phyloP scores from a whole-genome alignment of 140 eudicot species.

The Bidens hawaiensis region DNA sequence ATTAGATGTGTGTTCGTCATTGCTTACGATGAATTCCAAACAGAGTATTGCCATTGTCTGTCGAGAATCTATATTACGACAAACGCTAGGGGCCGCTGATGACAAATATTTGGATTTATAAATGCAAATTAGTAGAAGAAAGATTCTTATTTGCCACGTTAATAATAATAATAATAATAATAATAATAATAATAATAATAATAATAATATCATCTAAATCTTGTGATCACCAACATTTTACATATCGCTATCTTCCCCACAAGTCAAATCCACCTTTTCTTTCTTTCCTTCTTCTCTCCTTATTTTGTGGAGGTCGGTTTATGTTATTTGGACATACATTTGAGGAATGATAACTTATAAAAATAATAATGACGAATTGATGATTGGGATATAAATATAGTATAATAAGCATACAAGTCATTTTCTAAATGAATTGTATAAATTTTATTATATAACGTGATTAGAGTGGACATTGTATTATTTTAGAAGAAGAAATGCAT shows the following conservation, averaged over 20 bases:
- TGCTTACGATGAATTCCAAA: constrained; percentile 27
- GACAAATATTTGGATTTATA: background rate
- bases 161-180: too few species aligned
- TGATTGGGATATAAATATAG: too few species aligned
- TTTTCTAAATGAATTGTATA: too few species aligned
- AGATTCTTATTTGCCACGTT: constrained; percentile 5
- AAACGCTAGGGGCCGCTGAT: constrained; percentile 3
- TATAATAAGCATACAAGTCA: too few species aligned
- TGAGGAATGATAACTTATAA: too few species aligned
- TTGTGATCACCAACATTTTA: background rate
- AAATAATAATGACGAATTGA: too few species aligned
- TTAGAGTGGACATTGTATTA: too few species aligned
- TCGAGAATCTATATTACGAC: constrained; percentile 14
- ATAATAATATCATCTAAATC: background rate
- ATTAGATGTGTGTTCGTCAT: constrained; percentile 26
- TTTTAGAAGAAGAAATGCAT: too few species aligned
- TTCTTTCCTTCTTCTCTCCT: constrained; percentile 29
- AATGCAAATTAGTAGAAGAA: background rate
- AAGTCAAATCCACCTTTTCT: constrained; percentile 12
- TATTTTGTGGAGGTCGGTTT: constrained; percentile 16
- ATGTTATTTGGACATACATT: background rate
- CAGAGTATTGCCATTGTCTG: constrained; percentile 7
- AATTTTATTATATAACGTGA: too few species aligned
- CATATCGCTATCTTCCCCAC: background rate
- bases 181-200: too few species aligned